Evolutionary conservation across 202 grass and related monocot genomes (phyloP), one percentile per base, ranked within the genome.

Genomic region (Zizania palustris): DNA sequence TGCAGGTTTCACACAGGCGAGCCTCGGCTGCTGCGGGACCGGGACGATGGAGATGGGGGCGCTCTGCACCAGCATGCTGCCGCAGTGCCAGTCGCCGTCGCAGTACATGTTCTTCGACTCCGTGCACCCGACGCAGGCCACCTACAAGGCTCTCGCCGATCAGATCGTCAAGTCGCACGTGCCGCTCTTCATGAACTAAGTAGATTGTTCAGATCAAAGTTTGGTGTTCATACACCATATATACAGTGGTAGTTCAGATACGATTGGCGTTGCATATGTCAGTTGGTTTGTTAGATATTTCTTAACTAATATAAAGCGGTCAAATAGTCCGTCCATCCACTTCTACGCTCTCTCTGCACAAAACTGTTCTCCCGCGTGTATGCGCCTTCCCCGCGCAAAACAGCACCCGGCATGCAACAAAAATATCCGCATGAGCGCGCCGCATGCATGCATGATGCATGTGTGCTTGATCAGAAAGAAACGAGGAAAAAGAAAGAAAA

Each of bases 71-170:
- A 59, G 55, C 58, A 0, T 34, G 15, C 63, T 76, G 49, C 63
- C 56, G 77, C 72, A 67, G 56, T 93, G 91, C 65, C 5, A 11
- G 54, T 85, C 82, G 42, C 87, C 91, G 43, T 70, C 58, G 40
- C 38, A 77, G 14, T 90, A 68, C 80, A 80, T 93, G 81, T 90
- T 93, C 68, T 93, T 86, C 45, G 90, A 93, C 62, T 76, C 81
- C 0, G 87, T 90, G 18, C 91, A 93, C 57, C 87, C 84, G 33
- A 82, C 91, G 49, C 87, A 93, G 64, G 66, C 82, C n/a, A 53
- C 82, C 56, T 90, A 93, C 72, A 85, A 85, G 76, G 68, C 70
- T 13, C 65, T 93, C 6, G 84, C 84, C 10, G 77, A 77, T 41
- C 64, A 73, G 48, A 60, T 93, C 78, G 78, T 88, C 77, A 41